Percentiles rank a stretch among this genome's conserved stretches.
phyloP scores from a whole-genome alignment of 805 yeast species.

The Yamadazyma sp. region DNA sequence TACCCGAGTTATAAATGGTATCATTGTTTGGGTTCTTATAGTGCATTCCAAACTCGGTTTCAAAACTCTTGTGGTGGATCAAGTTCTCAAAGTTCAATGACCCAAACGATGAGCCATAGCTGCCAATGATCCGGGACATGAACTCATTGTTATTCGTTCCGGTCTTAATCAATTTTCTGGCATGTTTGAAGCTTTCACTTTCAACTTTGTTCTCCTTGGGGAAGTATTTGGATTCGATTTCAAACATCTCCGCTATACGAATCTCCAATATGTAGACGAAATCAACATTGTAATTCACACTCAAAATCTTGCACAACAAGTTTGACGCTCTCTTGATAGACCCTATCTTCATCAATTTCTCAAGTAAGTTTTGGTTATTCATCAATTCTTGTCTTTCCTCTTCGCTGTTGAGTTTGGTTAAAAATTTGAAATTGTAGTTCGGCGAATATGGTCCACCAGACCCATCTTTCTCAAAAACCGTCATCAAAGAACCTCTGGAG shows the following conservation, averaged over 20 bases:
- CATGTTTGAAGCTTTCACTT: slow-evolving; percentile 42
- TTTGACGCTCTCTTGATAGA: slow-evolving; percentile 47
- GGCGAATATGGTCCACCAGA: slow-evolving; percentile 61
- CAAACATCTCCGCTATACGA: slow-evolving; percentile 47
- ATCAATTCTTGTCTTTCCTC: slow-evolving; percentile 13
- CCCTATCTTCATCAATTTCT: slow-evolving; percentile 32
- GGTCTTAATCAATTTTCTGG: slow-evolving; percentile 32
- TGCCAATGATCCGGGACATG: slow-evolving; percentile 48
- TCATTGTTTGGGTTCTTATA: slow-evolving; percentile 32
- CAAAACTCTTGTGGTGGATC: slow-evolving; percentile 46
- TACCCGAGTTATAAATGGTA: slow-evolving; percentile 46
- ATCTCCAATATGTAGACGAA: slow-evolving; percentile 54
- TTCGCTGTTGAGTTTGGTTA: slow-evolving; percentile 12
- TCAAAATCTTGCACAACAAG: slow-evolving; percentile 36
- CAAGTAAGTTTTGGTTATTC: slow-evolving; percentile 33
- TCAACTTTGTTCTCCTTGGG: slow-evolving; percentile 47
- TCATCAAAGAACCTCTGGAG: slow-evolving; percentile 35
- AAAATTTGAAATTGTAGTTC: slow-evolving; percentile 45
- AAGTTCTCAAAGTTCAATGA: slow-evolving; percentile 31
- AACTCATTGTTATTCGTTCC: slow-evolving; percentile 31
- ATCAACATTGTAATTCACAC: slow-evolving; percentile 34
- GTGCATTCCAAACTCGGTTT: slow-evolving; percentile 52
- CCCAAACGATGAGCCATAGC: slow-evolving; percentile 28
- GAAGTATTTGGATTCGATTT: slow-evolving; percentile 41
- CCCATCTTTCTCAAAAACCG: slow-evolving; percentile 62